phyloP scores from a whole-genome alignment of 331 rosid species.

The Stylosanthes scabra region DNA sequence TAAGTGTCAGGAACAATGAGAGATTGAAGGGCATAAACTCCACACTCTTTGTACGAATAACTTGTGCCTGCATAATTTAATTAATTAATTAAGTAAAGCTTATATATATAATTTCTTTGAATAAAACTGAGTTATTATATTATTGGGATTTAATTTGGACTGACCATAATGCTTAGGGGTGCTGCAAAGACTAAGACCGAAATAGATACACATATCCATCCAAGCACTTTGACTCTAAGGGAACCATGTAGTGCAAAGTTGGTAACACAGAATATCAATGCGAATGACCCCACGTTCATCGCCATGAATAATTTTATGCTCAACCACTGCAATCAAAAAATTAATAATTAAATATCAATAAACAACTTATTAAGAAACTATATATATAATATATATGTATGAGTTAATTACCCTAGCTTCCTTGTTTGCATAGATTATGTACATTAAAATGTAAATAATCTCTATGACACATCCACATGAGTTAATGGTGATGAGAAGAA shows the following conservation, averaged over 20 bases:
- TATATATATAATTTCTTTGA: no score
- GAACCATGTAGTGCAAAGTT: constrained; percentile 39
- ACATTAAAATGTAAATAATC: constrained; percentile 57
- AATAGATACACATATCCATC: constrained; percentile 75
- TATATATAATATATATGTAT: no score
- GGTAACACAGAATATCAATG: constrained; percentile 45
- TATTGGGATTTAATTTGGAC: constrained; percentile 6
- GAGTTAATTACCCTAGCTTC: constrained; percentile 53
- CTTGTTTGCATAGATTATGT: constrained; percentile 52
- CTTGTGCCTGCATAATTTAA: constrained; percentile 54
- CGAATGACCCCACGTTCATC: constrained; percentile 62
- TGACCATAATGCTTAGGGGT: constrained; percentile 80
- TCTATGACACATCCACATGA: constrained; percentile 64
- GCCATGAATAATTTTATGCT: constrained; percentile 52
- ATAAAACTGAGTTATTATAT: no score
- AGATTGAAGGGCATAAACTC: constrained; percentile 83
- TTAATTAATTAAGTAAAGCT: no score
- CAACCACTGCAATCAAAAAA: constrained; percentile 44
- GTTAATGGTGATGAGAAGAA: constrained; percentile 76
- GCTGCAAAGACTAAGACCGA: constrained; percentile 76
- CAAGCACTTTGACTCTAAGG: constrained; percentile 57
- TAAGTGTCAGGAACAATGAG: constrained; percentile 77
- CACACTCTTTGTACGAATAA: constrained; percentile 71
- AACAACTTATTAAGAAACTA: no score
- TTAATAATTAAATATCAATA: no score